Evolutionary conservation across 2,329 filamentous ascomycete species (phyloP).

Genomic region (Macrophomina pseudophaseolina): DNA sequence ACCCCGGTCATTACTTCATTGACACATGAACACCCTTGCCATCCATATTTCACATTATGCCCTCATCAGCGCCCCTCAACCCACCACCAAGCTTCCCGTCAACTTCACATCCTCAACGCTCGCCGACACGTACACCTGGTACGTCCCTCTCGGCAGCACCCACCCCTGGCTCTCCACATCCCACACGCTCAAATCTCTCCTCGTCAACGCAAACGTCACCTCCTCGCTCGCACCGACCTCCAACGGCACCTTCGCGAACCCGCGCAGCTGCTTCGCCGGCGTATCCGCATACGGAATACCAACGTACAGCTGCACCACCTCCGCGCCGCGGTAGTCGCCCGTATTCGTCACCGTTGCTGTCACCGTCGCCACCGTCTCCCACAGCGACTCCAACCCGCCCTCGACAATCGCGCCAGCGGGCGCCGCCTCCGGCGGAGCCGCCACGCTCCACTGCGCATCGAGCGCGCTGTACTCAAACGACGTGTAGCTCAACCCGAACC

Average conservation of each 20-base stretch:
- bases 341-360: constrained; percentile 43
- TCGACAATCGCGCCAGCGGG: background rate
- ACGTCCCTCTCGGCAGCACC: constrained; percentile 42
- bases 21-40: too few relatives aligned
- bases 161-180: constrained; percentile 40
- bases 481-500: constrained; percentile 48
- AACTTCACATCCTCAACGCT: constrained; percentile 17
- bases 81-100: constrained; percentile 3
- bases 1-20: too few relatives aligned
- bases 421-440: constrained; percentile 34
- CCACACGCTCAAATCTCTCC: constrained; percentile 46
- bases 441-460: constrained; percentile 33
- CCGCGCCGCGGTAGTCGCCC: constrained; percentile 41
- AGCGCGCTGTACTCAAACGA: constrained; percentile 48
- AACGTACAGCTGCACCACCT: constrained; percentile 47
- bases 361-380: constrained; percentile 41
- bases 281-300: constrained; percentile 39
- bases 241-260: constrained; percentile 44
- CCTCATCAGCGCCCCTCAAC: background rate
- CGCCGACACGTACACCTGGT: constrained; percentile 26
- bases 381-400: constrained; percentile 33
- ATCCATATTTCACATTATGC: too few relatives aligned
- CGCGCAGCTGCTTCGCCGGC: constrained; percentile 44
- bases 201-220: constrained; percentile 41
- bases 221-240: constrained; percentile 37